Base-by-base conservation (phyloP, 1,284 basidiomycete species). In the Schizopora paradoxa region DNA sequence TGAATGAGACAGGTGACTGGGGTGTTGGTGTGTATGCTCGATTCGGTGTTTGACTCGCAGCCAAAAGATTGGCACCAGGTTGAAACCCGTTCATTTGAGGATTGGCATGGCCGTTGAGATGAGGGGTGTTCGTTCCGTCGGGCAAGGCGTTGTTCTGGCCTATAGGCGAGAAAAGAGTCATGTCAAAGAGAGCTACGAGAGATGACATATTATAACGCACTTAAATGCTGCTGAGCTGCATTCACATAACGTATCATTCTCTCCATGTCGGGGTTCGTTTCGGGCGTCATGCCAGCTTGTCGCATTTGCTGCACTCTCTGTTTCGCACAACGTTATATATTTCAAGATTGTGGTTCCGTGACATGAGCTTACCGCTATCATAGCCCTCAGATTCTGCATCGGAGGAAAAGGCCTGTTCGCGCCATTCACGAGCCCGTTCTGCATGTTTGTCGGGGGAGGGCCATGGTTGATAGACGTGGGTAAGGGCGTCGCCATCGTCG, bases 1-100 rank as follows among this genome's bases (percentile, higher is more conserved):
- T 87, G 65, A 98, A 91, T 3, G 84, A 82, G n/a, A 86, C 75
- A 22, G 85, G 82, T 0, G 79, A 79, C 36, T 60, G 76, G 61
- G 58, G 76, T 11, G 63, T 62, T 21, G 45, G 57, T 32, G 55
- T 69, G 54, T 52, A 62, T 7, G 61, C 51, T 19, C 62, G 61
- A 8, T 58, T 33, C 6, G 65, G 55, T 7, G 61, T 47, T 13
- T 64, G 52, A 2, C 61, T 65, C n/a, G 58, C 51, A 7, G 56
- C 37, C 27, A 67, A 58, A 18, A 59, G 43, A 48, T 54, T 59
- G 22, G 61, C 57, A 41, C 58, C 57, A 26, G 41, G 27, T 19
- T 43, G 43, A 16, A 45, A 29, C 31, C 47, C 38, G 49, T 50
- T 45, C 45, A 41, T 3, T 51, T 38, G 47, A 38, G 36, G 43